These are phyloP conservation scores for Suillus cothurnatus DNA, from an alignment of 768 basidiomycete species.

Conservation along the genomic window DNA sequence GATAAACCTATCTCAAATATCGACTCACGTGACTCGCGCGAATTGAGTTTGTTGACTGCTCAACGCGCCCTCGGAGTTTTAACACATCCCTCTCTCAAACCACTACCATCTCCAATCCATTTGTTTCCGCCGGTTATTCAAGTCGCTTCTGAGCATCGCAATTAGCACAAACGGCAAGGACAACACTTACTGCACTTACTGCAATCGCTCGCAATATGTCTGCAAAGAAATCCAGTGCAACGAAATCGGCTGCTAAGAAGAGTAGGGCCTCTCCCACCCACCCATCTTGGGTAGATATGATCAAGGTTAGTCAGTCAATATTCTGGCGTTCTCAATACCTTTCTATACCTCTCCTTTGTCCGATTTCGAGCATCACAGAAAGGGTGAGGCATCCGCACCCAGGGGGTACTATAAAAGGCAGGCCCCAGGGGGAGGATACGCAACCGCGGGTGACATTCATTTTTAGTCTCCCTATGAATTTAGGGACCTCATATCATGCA, in stretches of 20 bases:
- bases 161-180: constrained; percentile 21
- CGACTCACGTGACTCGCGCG: constrained; percentile 38
- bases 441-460: background rate
- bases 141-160: constrained; percentile 17
- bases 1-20: constrained; percentile 34
- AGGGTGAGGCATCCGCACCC: constrained; percentile 4
- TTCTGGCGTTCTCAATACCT: constrained; percentile 15
- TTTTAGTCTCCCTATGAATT: background rate
- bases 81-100: constrained; percentile 45
- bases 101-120: constrained; percentile 46
- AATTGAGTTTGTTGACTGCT: constrained; percentile 44
- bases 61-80: constrained; percentile 43
- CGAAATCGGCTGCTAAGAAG: constrained; percentile 45
- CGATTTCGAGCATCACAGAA: constrained; percentile 12
- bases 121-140: constrained; percentile 20
- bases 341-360: constrained; percentile 17
- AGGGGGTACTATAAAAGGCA: constrained; percentile 40
- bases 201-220: constrained; percentile 29
- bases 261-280: constrained; percentile 36
- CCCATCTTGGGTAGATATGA: constrained; percentile 76
- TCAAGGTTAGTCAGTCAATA: constrained; percentile 56
- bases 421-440: constrained; percentile 38
- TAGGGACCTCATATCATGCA: background rate
- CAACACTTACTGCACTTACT: constrained; percentile 11
- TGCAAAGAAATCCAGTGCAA: constrained; percentile 48